phyloP scores from a whole-genome alignment of 768 basidiomycete species.

The Mycena galericulata region DNA sequence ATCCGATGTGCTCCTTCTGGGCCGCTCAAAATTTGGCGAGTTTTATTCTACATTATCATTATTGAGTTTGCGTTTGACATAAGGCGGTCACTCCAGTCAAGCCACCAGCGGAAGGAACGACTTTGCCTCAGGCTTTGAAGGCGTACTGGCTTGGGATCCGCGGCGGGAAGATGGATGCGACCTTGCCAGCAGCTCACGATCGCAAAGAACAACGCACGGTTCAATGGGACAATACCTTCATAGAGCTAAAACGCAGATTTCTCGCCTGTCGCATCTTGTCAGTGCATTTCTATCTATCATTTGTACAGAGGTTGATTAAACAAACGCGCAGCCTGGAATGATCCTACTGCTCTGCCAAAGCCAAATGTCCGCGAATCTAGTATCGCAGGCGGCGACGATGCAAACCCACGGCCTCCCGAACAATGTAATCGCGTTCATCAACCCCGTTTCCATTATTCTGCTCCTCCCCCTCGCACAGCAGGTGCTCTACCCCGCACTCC shows the following conservation, averaged over 20 bases:
- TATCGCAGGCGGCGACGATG: slow-evolving; percentile 27
- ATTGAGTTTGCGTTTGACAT: too few species aligned
- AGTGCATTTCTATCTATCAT: background rate
- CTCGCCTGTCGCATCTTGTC: slow-evolving; percentile 28
- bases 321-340: slow-evolving; percentile 14
- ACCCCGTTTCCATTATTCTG: slow-evolving; percentile 21
- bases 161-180: slow-evolving; percentile 27
- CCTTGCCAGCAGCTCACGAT: slow-evolving; percentile 1
- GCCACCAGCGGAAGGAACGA: slow-evolving; percentile 12
- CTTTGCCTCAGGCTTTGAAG: slow-evolving; percentile 20
- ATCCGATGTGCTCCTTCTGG: slow-evolving; percentile 9
- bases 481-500: slow-evolving; percentile 23
- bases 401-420: slow-evolving; percentile 27
- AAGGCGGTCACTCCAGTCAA: slow-evolving; percentile 17
- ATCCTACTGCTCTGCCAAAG: slow-evolving; percentile 26
- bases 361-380: slow-evolving; percentile 23
- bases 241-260: slow-evolving; percentile 28
- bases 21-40: slow-evolving; percentile 1
- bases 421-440: slow-evolving; percentile 18
- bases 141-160: slow-evolving; percentile 22
- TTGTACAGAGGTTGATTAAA: background rate
- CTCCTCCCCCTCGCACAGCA: slow-evolving; percentile 19
- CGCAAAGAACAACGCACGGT: slow-evolving; percentile 18
- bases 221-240: slow-evolving; percentile 19
- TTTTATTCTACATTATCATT: too few species aligned